Percentiles rank a stretch among this genome's conserved stretches.
Evolutionary conservation across 1,139 yeast species (phyloP).

Genomic region (Saccharomyces uvarum): DNA sequence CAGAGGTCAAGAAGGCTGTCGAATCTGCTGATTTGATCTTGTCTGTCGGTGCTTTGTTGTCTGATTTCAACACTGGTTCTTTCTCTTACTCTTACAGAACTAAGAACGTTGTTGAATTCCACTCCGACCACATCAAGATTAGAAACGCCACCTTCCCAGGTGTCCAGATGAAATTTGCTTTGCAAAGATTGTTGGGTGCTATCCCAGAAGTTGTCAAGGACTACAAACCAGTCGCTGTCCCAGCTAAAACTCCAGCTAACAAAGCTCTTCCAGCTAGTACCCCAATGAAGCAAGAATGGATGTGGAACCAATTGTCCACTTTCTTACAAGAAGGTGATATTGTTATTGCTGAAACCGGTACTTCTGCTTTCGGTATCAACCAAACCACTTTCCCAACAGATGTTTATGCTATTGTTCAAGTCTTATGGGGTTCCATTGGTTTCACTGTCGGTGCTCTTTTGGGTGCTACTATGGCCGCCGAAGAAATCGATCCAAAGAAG

Average conservation of each 20-base stretch:
- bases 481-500: conserved; percentile 58
- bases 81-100: conserved; percentile 78
- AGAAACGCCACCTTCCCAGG: conserved; percentile 70
- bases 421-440: conserved; percentile 87
- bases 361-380: conserved; percentile 80
- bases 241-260: conserved; percentile 40
- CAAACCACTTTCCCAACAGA: conserved; percentile 71
- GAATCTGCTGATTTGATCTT: conserved; percentile 70
- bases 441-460: conserved; percentile 77
- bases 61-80: conserved; percentile 87
- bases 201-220: conserved; percentile 36
- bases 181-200: conserved; percentile 41
- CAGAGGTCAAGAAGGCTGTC: conserved; percentile 68
- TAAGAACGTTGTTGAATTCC: conserved; percentile 76
- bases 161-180: conserved; percentile 66
- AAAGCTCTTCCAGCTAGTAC: conserved; percentile 35
- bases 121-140: conserved; percentile 78
- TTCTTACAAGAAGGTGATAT: conserved; percentile 78
- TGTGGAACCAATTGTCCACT: conserved; percentile 68
- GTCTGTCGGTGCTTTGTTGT: conserved; percentile 73
- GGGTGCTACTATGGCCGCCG: conserved; percentile 82
- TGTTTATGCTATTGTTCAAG: conserved; percentile 75
- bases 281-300: conserved; percentile 63
- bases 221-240: conserved; percentile 44
- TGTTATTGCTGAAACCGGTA: conserved; percentile 80